Evolutionary conservation across 2,329 filamentous ascomycete species (phyloP), one percentile per base, ranked within the genome.

Genomic region (Hawksworthiomyces lignivorus): DNA sequence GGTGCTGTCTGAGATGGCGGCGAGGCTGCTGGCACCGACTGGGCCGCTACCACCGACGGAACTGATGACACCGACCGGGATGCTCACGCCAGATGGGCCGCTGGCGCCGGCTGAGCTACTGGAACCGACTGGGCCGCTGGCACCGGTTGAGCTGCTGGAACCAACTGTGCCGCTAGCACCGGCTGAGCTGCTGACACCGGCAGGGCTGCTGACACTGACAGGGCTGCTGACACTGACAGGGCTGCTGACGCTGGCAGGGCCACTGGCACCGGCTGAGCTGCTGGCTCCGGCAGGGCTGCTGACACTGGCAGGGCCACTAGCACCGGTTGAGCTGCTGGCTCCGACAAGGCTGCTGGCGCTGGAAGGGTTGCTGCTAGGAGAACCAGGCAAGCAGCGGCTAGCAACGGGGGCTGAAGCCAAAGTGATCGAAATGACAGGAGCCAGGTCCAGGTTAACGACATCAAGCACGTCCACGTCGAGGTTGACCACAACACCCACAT

Each of bases 381-480:
- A 11, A 12, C 40, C 39, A 19, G 49, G 36, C 33, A 53, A 30
- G 49, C 52, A 54, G 45, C 43, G 45, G 11, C 47, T 46, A n/a
- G 43, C 30, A 8, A 34, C 32, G 5, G 45, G 39, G 6, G 48
- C 50, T 11, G 48, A 41, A 11, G 54, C 52, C 5, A 58, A 51
- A n/a, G 51, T 54, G 38, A 57, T 45, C 17, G 52, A 51, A 35
- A 56, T 46, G 17, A 50, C 49, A 18, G 56, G 56, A 8, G 55
- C 55, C 7, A 58, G 49, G 22, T 45, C 44, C 18, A 58, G 46
- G 32, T 50, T 36, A 19, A 57, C 15, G 19, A 47, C 18, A 43
- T 52, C 39, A 17, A 42, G 45, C 15, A 53, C 32, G 29, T 52
- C 49, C 17, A 57, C 48, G 27, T 54, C 51, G 20, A 56, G 31